Base-by-base conservation (phyloP, 495 filamentous ascomycete species). In the Penicillium turbatum region DNA sequence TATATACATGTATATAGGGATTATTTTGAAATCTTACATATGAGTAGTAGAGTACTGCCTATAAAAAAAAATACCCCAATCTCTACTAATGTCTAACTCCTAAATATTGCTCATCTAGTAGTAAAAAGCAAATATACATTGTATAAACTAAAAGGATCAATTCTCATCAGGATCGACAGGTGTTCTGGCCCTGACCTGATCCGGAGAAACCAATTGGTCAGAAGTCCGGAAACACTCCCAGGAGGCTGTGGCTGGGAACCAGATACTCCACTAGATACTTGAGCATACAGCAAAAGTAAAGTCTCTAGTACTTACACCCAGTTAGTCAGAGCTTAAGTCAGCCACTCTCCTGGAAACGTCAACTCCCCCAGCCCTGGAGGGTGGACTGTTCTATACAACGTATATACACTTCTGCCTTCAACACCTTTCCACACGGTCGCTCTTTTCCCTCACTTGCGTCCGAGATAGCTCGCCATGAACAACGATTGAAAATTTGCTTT, bases 261-360 rank as follows among this genome's bases (percentile, higher is more conserved):
- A 13, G 42, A 46, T 57, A 61, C 54, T 46, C 51, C 51, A 46
- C 51, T 46, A 12, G 9, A 17, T 17, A 27, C 40, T 19, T 30
- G n/a, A 41, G 19, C 40, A 19, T 16, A 27, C 51, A 31, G 34
- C 24, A 41, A 53, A 45, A 29, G 8, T 10, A 19, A 50, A 31
- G 51, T 59, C 48, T 16, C 46, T 17, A 34, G 41, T 53, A 53
- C 51, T 12, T 45, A 6, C 6, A 26, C 6, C 1, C 10, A 13
- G 32, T 50, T 38, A 56, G 47, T 56, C 48, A 51, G 38, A 57
- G 52, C 62, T 65, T 65, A 62, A 60, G 62, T 65, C 62, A 65
- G 62, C 60, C 61, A 55, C 53, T 62, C 56, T 56, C 55, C 62
- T 62, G 61, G 54, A 56, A 65, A 60, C 56, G 55, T 62, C 55